Percentiles rank a stretch among this genome's conserved stretches.
Evolutionary conservation across 1,284 basidiomycete species (phyloP).

Genomic region (Chalciporus sp.): DNA sequence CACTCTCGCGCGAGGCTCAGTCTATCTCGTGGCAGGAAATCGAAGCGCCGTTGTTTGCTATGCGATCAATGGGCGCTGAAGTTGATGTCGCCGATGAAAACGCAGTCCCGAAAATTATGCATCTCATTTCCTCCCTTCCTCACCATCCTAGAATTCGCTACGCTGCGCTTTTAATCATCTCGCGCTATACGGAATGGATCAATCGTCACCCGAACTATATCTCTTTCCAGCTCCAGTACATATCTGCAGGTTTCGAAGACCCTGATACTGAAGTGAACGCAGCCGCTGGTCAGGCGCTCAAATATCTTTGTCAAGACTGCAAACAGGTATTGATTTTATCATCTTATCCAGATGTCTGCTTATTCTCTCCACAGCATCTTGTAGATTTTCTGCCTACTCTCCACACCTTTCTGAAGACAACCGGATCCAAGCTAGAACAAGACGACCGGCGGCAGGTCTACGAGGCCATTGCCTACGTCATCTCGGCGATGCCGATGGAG

Average conservation of each 20-base stretch:
- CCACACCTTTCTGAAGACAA: constrained; percentile 83
- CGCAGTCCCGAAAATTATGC: constrained; percentile 94
- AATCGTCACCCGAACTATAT: constrained; percentile 90
- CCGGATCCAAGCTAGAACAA: constrained; percentile 78
- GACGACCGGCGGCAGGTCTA: constrained; percentile 92
- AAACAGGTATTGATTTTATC: constrained; percentile 56
- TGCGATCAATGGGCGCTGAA: constrained; percentile 98
- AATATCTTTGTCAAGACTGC: constrained; percentile 97
- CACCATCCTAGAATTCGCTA: constrained; percentile 92
- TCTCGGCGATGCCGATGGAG: constrained; percentile 88
- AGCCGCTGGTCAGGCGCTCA: constrained; percentile 95
- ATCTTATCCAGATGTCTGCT: background rate
- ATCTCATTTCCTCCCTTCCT: constrained; percentile 89
- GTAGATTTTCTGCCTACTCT: constrained; percentile 91
- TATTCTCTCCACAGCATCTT: constrained; percentile 63
- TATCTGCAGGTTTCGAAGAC: constrained; percentile 90
- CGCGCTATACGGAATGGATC: constrained; percentile 97
- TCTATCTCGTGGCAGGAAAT: constrained; percentile 90
- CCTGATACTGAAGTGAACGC: constrained; percentile 82
- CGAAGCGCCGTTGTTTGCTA: constrained; percentile 96
- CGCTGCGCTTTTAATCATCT: constrained; percentile 93
- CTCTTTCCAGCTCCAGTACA: constrained; percentile 84
- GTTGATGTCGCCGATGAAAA: constrained; percentile 84
- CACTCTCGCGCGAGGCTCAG: constrained; percentile 57
- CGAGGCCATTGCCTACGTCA: constrained; percentile 94